phyloP scores from a whole-genome alignment of 345 rosid species.

The Nephelium lappaceum region DNA sequence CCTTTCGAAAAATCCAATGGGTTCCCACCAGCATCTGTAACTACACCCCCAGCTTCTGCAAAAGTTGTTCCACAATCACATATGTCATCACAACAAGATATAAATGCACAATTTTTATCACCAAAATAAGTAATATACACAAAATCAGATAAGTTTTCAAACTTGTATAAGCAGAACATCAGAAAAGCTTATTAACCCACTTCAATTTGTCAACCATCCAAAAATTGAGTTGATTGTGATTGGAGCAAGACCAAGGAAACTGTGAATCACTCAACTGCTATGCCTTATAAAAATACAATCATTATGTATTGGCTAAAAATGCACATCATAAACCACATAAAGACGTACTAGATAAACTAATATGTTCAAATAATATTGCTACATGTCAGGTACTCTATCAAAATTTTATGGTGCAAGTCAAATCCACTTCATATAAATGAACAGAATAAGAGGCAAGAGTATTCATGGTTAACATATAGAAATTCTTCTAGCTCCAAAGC shows the following conservation, averaged over 20 bases:
- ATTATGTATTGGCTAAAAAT: neutral
- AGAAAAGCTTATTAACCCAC: neutral
- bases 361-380: neutral
- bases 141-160: neutral
- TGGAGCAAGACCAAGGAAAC: neutral
- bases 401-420: neutral
- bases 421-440: neutral
- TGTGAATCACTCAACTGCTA: neutral
- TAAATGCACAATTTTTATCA: neutral
- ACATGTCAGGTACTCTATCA: neutral
- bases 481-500: neutral
- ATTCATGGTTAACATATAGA: neutral
- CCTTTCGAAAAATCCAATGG: constrained; percentile 84
- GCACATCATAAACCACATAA: neutral
- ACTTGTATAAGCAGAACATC: neutral
- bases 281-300: neutral
- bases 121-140: neutral
- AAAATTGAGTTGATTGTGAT: neutral
- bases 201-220: neutral
- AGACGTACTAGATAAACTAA: neutral
- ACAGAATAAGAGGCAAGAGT: neutral
- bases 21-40: constrained; percentile 71
- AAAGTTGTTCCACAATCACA: constrained; percentile 22
- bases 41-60: constrained; percentile 91
- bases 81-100: neutral